A percentile compares a stretch with the other conserved stretches of the same genome.
These are phyloP conservation scores for Groenewaldozyma auringiensis DNA, from an alignment of 1,139 yeast species.

Conservation along the genomic window DNA sequence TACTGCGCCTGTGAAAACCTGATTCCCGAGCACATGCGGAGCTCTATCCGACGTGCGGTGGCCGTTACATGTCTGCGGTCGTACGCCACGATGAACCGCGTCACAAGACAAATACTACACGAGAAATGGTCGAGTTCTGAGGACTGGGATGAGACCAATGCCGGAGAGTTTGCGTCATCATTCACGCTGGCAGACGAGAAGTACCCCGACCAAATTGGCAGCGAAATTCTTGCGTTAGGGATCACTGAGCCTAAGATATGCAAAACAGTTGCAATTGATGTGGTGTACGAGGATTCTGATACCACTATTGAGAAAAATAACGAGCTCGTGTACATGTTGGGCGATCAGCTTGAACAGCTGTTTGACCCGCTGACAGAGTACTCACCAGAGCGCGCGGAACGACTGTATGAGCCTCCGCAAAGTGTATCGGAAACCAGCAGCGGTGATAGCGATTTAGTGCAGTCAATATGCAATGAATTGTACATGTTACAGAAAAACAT, in stretches of 20 bases:
- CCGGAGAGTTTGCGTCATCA: slow-evolving; percentile 62
- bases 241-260: slow-evolving; percentile 49
- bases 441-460: slow-evolving; percentile 25
- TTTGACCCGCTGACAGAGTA: slow-evolving; percentile 88
- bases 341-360: slow-evolving; percentile 77
- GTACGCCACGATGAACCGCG: slow-evolving; percentile 45
- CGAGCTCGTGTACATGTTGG: slow-evolving; percentile 62
- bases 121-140: slow-evolving; percentile 10
- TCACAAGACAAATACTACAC: slow-evolving; percentile 21
- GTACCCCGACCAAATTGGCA: slow-evolving; percentile 53
- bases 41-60: slow-evolving; percentile 63
- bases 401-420: slow-evolving; percentile 50
- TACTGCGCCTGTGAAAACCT: slow-evolving; percentile 75
- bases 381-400: slow-evolving; percentile 79
- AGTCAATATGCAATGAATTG: slow-evolving; percentile 58
- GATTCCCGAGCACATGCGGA: slow-evolving; percentile 39
- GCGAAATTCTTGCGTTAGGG: slow-evolving; percentile 46
- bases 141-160: slow-evolving; percentile 63
- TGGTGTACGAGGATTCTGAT: slow-evolving; percentile 55
- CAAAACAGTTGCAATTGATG: slow-evolving; percentile 57
- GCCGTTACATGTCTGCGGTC: slow-evolving; percentile 70
- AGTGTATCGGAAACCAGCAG: slow-evolving; percentile 3
- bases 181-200: slow-evolving; percentile 46
- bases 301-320: slow-evolving; percentile 58
- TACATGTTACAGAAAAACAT: slow-evolving; percentile 63